Conservation (phyloP, 192 early-diverging fungal species). For the Coemansia asiatica region DNA sequence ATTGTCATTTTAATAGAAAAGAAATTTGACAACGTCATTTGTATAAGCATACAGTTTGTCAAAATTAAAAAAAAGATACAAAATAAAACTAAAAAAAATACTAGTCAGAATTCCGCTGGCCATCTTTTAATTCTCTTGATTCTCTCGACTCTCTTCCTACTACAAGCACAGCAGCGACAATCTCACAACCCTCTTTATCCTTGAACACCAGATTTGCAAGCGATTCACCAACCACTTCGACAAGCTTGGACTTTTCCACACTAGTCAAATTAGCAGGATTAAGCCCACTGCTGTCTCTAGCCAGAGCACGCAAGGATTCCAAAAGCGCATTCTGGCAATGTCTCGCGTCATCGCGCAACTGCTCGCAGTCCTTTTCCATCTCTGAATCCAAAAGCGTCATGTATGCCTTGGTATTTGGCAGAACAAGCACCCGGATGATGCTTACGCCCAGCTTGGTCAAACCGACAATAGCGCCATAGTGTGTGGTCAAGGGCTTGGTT, state of each 20-base stretch:
- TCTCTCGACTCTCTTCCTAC: not conserved
- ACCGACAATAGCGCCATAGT: slow-evolving; percentile 87
- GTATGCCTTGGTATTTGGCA: slow-evolving; percentile 78
- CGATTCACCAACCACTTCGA: slow-evolving; percentile 36
- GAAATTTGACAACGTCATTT: too few species aligned
- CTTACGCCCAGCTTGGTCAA: slow-evolving; percentile 74
- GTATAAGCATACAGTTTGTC: too few species aligned
- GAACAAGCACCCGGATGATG: slow-evolving; percentile 71
- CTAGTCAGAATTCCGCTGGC: too few species aligned
- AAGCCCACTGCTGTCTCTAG: slow-evolving; percentile 12
- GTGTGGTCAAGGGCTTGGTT: slow-evolving; percentile 73
- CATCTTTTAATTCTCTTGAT: too few species aligned
- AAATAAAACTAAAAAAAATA: too few species aligned
- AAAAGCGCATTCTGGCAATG: slow-evolving; percentile 41
- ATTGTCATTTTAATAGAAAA: too few species aligned
- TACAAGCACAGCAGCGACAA: slow-evolving; percentile 37
- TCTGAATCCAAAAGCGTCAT: slow-evolving; percentile 49
- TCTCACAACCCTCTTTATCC: slow-evolving; percentile 26
- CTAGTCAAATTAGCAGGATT: slow-evolving; percentile 14
- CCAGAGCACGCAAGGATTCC: slow-evolving; percentile 24
- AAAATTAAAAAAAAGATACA: too few species aligned
- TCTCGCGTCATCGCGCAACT: slow-evolving; percentile 34
- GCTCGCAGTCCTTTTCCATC: slow-evolving; percentile 43
- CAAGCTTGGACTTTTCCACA: slow-evolving; percentile 29
- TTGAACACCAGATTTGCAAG: slow-evolving; percentile 42